Evolutionary conservation across 2,329 filamentous ascomycete species (phyloP).

Genomic region (Trichoderma koningii): DNA sequence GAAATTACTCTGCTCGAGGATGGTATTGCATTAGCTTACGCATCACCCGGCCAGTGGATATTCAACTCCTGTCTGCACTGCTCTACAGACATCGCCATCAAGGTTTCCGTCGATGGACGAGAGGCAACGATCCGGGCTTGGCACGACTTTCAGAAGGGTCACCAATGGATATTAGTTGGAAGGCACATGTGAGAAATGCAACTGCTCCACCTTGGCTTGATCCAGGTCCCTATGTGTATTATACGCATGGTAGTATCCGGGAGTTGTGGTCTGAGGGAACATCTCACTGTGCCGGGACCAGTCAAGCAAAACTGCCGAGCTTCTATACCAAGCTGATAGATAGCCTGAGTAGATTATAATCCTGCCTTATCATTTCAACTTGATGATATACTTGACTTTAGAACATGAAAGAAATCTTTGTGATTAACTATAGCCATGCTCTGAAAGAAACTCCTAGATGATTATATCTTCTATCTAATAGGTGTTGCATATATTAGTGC

Average conservation of each 20-base stretch:
- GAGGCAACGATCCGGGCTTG: slow-evolving; percentile 6
- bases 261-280: background rate
- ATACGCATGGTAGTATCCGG: background rate
- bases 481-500: too few species aligned
- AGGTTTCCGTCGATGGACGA: slow-evolving; percentile 3
- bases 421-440: too few species aligned
- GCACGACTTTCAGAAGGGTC: slow-evolving; percentile 1
- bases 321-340: background rate
- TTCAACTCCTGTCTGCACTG: slow-evolving; percentile 16
- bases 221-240: background rate
- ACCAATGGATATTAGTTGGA: background rate
- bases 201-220: background rate
- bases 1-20: slow-evolving; percentile 2
- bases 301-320: background rate
- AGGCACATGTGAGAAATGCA: background rate
- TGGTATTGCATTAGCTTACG: slow-evolving; percentile 2
- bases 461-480: too few species aligned
- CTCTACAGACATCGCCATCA: slow-evolving; percentile 4
- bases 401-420: too few species aligned
- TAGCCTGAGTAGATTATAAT: background rate
- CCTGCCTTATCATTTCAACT: too few species aligned
- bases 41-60: slow-evolving; percentile 4
- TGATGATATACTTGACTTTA: too few species aligned
- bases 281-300: background rate
- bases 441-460: too few species aligned